phyloP scores from a whole-genome alignment of 2,329 filamentous ascomycete genomes.

The Basipetospora sp. region DNA sequence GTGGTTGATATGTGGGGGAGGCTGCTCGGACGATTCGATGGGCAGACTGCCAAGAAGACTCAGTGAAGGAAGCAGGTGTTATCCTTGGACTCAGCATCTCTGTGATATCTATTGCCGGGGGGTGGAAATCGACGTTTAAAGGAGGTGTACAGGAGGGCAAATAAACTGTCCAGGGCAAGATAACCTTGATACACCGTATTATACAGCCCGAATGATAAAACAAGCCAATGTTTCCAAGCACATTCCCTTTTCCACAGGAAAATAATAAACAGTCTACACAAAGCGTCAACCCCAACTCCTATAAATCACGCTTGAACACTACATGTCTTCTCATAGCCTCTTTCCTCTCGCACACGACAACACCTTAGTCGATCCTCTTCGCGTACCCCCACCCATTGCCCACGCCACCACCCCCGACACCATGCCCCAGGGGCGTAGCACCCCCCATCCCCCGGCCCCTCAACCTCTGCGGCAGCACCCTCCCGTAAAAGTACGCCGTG shows the following conservation, averaged over 20 bases:
- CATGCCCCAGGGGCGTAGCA: conserved; percentile 43
- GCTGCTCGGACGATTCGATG: conserved; percentile 21
- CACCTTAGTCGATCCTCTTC: conserved; percentile 23
- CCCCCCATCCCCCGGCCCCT: conserved; percentile 37
- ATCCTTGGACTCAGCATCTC: no score
- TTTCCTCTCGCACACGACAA: no score
- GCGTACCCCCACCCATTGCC: conserved; percentile 48
- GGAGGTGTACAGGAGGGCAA: background rate
- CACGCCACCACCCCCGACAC: conserved; percentile 25
- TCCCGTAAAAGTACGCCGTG: conserved; percentile 45
- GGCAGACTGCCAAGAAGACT: background rate
- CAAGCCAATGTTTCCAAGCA: no score
- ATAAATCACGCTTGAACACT: no score
- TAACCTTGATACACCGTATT: no score
- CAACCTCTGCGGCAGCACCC: conserved; percentile 40
- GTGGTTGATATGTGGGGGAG: conserved; percentile 40
- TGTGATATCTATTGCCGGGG: background rate
- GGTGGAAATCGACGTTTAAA: background rate
- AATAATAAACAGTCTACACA: no score
- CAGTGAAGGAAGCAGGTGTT: conserved; percentile 2
- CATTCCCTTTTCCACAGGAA: no score
- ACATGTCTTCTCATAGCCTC: no score
- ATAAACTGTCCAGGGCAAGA: no score
- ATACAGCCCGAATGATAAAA: no score
- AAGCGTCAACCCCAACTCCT: no score